Base-by-base conservation (phyloP, 441 rosid species). In the Gossypium schwendimanii region DNA sequence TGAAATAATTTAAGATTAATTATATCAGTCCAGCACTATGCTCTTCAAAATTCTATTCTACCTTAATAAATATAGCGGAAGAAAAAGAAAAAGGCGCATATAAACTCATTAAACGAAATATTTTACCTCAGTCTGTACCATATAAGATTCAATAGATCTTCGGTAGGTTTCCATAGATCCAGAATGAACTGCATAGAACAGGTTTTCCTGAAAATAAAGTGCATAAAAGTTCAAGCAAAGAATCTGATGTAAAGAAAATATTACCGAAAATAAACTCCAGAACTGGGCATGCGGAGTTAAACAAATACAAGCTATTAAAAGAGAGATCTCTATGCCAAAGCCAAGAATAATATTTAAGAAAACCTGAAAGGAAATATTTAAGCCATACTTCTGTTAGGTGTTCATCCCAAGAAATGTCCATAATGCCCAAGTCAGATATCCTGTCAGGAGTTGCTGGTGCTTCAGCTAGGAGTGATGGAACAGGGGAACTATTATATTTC, bases 151-250 rank as follows among this genome's bases (percentile, higher is more conserved):
- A 79, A 96, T 92, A 72, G 92, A 92, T 71, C 78, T 83, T 77
- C 90, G 83, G 84, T 96, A 96, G 53, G 82, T 73, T 76, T 83
- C 94, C 90, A 86, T 90, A 77, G 99, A 96, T 72, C 97, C 90
- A 2, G 87, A 79, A 45, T 98, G 92, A 80, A 96, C 86, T 11
- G 92, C 92, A 81, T 92, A 92, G 82, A 94, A 96, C 67, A 96
- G 90, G 86, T 90, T 92, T 82, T 92, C 96, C 99, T 94, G 98
- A 77, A 81, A 78, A 71, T 58, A 44, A 80, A 52, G 74, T 72
- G 73, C 59, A 61, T 33, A 78, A 64, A 71, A 58, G 26, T 57
- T 8, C 57, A 58, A 67, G 52, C 59, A 61, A 14, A 60, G 41
- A 71, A 57, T n/a, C 9, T 9, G 1, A 47, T 3, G 33, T 10